phyloP scores from a whole-genome alignment of 352 stramenopile species.

The Phytopythium litorale region DNA sequence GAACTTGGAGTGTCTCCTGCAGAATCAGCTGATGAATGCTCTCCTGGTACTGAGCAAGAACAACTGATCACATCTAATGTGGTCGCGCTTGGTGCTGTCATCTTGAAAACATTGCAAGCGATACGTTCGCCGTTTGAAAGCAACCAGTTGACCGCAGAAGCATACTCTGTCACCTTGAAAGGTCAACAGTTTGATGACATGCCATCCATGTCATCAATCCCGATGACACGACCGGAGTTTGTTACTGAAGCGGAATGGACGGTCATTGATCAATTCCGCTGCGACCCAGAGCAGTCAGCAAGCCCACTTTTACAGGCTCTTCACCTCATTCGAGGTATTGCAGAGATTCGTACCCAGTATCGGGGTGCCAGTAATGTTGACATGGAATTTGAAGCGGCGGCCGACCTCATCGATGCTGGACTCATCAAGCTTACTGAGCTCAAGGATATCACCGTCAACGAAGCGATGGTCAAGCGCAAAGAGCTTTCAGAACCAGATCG shows the following conservation, averaged over 20 bases:
- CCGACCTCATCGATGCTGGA: background rate
- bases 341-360: background rate
- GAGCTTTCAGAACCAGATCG: background rate
- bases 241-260: background rate
- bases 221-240: background rate
- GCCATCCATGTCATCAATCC: background rate
- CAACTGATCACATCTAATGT: too few relatives aligned
- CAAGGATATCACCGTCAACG: background rate
- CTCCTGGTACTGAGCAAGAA: too few relatives aligned
- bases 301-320: background rate
- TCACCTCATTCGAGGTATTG: background rate
- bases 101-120: too few relatives aligned
- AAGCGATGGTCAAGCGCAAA: background rate
- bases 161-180: too few relatives aligned
- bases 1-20: background rate
- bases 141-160: too few relatives aligned
- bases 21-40: too few relatives aligned
- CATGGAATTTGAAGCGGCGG: background rate
- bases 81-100: too few relatives aligned
- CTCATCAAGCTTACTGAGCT: background rate
- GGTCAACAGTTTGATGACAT: background rate
- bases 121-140: too few relatives aligned
- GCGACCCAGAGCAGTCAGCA: background rate
- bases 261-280: background rate
- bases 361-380: background rate